Evolutionary conservation across 2,329 filamentous ascomycete genomes (phyloP), one percentile per base, ranked within the genome.

Genomic region (Fusarium domesticum): DNA sequence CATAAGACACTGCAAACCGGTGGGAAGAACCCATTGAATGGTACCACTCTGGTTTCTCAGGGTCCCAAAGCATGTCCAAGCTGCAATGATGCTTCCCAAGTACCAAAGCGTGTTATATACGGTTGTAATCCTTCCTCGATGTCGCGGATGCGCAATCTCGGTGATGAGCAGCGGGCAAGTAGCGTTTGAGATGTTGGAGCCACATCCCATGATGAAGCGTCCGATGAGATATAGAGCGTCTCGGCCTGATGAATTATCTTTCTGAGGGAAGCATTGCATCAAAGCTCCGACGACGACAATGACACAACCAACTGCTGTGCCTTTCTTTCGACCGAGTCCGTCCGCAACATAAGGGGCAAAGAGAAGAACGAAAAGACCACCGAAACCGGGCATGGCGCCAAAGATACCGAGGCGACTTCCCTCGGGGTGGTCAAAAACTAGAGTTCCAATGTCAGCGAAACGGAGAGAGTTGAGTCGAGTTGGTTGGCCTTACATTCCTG

Each of bases 81-180:
- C 57, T 0, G 56, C 56, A 1, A 59, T 45, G 4, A 59, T 57
- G 8, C 47, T 53, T 0, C 57, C 57, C 4, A 60, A 41, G 14
- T 59, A 58, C 53, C 54, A 59, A 3, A 57, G 42, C 0, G 57
- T 59, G 18, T 60, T 60, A 6, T 60, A 60, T 2, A 60, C 42
- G 1, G 57, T 57, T 4, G 57, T 60, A 6, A 60, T 44, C 4
- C 33, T 47, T 2, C 54, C 57, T 31, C 57, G 48, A 2, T 60
- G 56, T 3, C 45, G 39, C 0, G 57, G 57, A 3, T 59, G 54
- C 2, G 56, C 33, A 15, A 59, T 43, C 7, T 59, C 56, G 16
- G 56, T 59, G 15, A 59, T 59, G 18, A 59, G 48, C 0, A 59
- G 39, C 2, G 56, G 56, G n/a, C 54, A 57, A 0, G 56, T 56